Conservation (phyloP, 2,329 filamentous ascomycete genomes). For the Monilinia fructicola region DNA sequence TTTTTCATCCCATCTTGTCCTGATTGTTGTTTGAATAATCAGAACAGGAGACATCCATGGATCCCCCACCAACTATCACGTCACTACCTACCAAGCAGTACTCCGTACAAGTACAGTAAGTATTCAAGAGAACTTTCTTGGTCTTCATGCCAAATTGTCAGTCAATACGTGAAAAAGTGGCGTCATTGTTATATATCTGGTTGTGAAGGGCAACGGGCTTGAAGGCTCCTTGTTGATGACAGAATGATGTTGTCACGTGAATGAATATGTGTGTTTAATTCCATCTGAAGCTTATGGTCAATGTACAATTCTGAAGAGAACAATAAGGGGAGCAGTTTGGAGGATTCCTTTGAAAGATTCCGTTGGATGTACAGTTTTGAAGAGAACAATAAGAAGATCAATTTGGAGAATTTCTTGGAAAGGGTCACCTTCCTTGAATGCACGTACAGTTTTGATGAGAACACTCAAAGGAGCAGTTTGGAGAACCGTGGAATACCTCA, state of each 20-base stretch:
- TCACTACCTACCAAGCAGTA: background rate
- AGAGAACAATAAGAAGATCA: background rate
- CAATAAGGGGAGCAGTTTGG: no score
- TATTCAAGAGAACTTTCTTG: background rate
- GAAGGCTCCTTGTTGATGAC: no score
- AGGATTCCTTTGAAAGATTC: no score
- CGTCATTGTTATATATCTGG: background rate
- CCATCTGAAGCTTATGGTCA: background rate
- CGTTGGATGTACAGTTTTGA: background rate
- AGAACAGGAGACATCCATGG: no score
- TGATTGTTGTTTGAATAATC: no score
- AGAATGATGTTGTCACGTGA: background rate
- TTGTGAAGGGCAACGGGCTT: conserved; percentile 7
- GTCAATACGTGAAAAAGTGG: background rate
- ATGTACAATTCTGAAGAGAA: background rate
- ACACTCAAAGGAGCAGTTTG: background rate
- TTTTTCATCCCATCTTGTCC: background rate
- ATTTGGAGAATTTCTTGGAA: no score
- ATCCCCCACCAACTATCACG: conserved; percentile 1
- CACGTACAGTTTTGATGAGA: background rate
- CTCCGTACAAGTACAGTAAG: no score
- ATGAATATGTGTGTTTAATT: background rate
- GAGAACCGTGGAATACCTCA: no score
- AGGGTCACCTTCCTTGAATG: no score
- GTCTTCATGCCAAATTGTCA: no score